Percentiles rank a stretch among this genome's conserved stretches.
Conservation (phyloP, 495 filamentous ascomycete species). For the Penicillium verhagenii region DNA sequence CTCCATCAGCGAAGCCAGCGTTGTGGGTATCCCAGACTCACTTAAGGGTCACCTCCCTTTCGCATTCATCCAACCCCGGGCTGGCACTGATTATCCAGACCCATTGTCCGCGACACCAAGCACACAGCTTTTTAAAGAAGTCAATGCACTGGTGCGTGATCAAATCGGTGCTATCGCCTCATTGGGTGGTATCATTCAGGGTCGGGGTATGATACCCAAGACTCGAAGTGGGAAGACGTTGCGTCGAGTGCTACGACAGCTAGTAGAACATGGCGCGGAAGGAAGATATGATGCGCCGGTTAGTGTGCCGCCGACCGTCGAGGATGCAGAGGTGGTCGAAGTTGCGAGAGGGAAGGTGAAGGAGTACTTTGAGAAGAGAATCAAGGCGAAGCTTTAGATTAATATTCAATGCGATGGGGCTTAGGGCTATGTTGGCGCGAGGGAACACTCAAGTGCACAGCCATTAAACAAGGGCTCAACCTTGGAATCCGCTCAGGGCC, state of each 20-base stretch:
- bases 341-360: constrained; percentile 53
- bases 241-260: constrained; percentile 72
- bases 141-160: constrained; percentile 66
- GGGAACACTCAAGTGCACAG: too few relatives aligned
- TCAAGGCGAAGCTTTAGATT: constrained; percentile 52
- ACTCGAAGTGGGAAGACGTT: constrained; percentile 87
- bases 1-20: constrained; percentile 73
- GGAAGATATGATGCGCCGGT: constrained; percentile 53
- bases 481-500: too few relatives aligned
- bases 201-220: constrained; percentile 88
- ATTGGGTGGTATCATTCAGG: constrained; percentile 79
- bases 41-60: constrained; percentile 91
- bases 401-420: not conserved
- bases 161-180: constrained; percentile 87
- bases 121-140: constrained; percentile 53
- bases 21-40: constrained; percentile 79
- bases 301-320: constrained; percentile 58
- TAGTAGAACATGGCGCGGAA: constrained; percentile 63
- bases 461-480: too few relatives aligned
- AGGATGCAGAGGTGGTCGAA: constrained; percentile 57
- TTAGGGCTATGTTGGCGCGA: too few relatives aligned
- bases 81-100: constrained; percentile 35
- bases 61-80: constrained; percentile 69
- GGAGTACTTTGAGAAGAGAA: constrained; percentile 56
- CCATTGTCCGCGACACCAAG: constrained; percentile 41